These are phyloP conservation scores for Panicum virgatum DNA, from an alignment of 202 grass and related monocot species.

Conservation along the genomic window DNA sequence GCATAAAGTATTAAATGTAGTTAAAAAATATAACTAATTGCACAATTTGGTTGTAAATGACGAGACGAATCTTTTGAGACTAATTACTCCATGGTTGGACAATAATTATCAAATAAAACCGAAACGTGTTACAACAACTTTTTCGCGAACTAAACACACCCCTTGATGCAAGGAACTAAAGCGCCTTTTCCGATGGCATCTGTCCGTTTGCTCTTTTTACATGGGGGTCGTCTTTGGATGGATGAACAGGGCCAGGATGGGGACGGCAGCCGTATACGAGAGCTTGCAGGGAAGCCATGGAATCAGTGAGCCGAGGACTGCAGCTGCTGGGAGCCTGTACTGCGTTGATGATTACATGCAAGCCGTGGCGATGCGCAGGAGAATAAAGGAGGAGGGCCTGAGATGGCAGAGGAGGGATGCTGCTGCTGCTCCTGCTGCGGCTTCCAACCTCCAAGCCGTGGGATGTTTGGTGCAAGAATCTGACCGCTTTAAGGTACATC, in stretches of 20 bases:
- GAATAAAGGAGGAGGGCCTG: slow-evolving; percentile 81
- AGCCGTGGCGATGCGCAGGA: slow-evolving; percentile 51
- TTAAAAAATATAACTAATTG: too few relatives aligned
- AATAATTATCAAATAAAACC: too few relatives aligned
- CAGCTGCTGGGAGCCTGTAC: slow-evolving; percentile 45
- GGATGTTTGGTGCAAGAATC: slow-evolving; percentile 68
- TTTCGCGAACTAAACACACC: too few relatives aligned
- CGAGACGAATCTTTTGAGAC: too few relatives aligned
- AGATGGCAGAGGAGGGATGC: slow-evolving; percentile 67
- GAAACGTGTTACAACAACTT: too few relatives aligned
- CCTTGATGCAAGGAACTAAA: slow-evolving; percentile 39
- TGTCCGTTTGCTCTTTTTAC: slow-evolving; percentile 44
- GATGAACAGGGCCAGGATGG: slow-evolving; percentile 59
- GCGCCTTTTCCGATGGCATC: slow-evolving; percentile 32
- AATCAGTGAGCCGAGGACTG: slow-evolving; percentile 48
- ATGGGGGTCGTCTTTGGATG: slow-evolving; percentile 23
- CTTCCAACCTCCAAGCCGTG: slow-evolving; percentile 60
- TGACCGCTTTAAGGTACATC: slow-evolving; percentile 80
- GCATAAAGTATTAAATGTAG: too few relatives aligned
- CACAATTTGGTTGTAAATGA: too few relatives aligned
- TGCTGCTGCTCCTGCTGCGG: slow-evolving; percentile 33
- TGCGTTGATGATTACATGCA: slow-evolving; percentile 84
- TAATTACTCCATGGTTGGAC: too few relatives aligned
- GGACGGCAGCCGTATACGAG: slow-evolving; percentile 48
- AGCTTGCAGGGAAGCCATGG: slow-evolving; percentile 66